phyloP scores from a whole-genome alignment of 805 yeast species.

The Hanseniaspora jakobsenii region DNA sequence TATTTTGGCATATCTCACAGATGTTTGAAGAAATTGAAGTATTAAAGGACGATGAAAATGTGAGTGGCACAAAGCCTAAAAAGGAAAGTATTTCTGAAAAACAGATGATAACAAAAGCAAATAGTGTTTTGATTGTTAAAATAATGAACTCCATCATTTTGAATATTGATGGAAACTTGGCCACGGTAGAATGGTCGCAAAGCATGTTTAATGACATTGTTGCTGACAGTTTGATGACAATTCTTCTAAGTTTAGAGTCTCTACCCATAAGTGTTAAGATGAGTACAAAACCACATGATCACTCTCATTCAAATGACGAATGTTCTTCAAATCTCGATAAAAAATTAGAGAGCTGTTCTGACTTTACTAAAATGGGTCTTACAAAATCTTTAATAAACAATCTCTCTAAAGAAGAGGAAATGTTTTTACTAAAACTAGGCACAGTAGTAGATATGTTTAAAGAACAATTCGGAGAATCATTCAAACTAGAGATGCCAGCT shows the following conservation, averaged over 20 bases:
- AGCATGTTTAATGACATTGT: slow-evolving; percentile 81
- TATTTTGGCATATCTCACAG: slow-evolving; percentile 81
- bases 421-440: slow-evolving; percentile 29
- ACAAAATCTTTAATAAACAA: slow-evolving; percentile 16
- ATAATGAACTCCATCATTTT: slow-evolving; percentile 56
- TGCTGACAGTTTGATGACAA: slow-evolving; percentile 88
- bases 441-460: slow-evolving; percentile 51
- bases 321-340: too few species aligned
- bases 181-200: slow-evolving; percentile 81
- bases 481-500: slow-evolving; percentile 27
- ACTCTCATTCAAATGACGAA: slow-evolving; percentile 27
- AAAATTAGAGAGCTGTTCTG: too few species aligned
- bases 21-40: slow-evolving; percentile 85
- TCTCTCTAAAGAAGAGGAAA: slow-evolving; percentile 17
- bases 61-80: slow-evolving; percentile 16
- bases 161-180: slow-evolving; percentile 37
- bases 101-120: too few species aligned
- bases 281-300: slow-evolving; percentile 49
- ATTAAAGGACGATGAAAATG: slow-evolving; percentile 40
- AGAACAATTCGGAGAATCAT: slow-evolving; percentile 82
- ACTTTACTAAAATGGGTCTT: neutral
- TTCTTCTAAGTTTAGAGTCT: slow-evolving; percentile 80
- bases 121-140: slow-evolving; percentile 35
- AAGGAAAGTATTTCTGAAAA: too few species aligned
- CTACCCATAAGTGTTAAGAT: slow-evolving; percentile 90